phyloP scores from a whole-genome alignment of 805 yeast species.

The Myxozyma monticola region DNA sequence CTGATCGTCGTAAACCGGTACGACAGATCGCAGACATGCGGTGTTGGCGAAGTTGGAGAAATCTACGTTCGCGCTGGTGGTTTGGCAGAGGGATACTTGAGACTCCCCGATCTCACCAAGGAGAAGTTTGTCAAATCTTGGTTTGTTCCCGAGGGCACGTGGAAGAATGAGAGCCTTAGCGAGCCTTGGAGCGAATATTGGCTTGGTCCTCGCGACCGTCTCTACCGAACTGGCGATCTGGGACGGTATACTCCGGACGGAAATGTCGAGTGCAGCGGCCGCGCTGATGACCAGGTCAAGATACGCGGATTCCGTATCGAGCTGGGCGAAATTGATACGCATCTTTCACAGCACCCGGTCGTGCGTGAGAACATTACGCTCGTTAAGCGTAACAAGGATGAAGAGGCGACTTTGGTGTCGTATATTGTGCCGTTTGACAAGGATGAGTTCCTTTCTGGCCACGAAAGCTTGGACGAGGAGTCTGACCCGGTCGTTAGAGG shows the following conservation, averaged over 20 bases:
- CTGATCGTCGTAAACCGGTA: constrained; percentile 88
- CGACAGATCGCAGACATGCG: constrained; percentile 87
- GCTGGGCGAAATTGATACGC: constrained; percentile 97
- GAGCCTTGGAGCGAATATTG: constrained; percentile 74
- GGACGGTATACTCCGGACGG: constrained; percentile 98
- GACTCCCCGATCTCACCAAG: constrained; percentile 82
- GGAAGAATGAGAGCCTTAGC: constrained; percentile 59
- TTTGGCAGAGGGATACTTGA: constrained; percentile 92
- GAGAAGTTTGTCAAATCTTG: constrained; percentile 89
- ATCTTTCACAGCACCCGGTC: constrained; percentile 86
- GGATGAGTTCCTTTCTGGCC: constrained; percentile 45
- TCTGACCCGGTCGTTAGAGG: constrained; percentile 69
- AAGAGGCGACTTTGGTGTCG: constrained; percentile 87
- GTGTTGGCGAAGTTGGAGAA: constrained; percentile 98
- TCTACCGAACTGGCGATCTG: constrained; percentile 95
- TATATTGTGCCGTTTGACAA: constrained; percentile 76
- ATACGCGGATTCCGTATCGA: constrained; percentile 98
- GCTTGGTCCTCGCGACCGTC: constrained; percentile 93
- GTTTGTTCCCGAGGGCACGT: constrained; percentile 59
- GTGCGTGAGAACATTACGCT: constrained; percentile 92
- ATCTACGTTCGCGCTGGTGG: constrained; percentile 98
- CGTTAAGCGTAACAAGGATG: constrained; percentile 87
- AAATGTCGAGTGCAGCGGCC: constrained; percentile 95
- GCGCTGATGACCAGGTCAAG: constrained; percentile 98
- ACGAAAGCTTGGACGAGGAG: constrained; percentile 44